Evolutionary conservation across 2,329 filamentous ascomycete species (phyloP).

Genomic region (Pleoardoris graminearum): DNA sequence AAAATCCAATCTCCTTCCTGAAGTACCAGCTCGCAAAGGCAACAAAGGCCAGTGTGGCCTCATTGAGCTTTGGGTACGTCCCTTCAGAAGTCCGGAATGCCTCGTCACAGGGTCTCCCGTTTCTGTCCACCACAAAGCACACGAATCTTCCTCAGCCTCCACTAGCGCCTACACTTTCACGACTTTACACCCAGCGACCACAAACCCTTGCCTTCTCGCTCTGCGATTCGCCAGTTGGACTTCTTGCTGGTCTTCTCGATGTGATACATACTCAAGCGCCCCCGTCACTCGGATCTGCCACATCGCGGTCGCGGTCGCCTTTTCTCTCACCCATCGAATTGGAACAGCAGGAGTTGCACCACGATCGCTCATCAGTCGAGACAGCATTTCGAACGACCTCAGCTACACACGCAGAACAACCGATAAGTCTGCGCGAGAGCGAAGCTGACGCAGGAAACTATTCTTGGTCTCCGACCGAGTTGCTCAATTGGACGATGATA

Average conservation of each 20-base stretch:
- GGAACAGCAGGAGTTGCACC: slow-evolving; percentile 26
- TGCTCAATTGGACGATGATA: slow-evolving; percentile 58
- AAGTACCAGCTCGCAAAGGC: slow-evolving; percentile 60
- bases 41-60: slow-evolving; percentile 45
- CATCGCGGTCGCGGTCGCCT: slow-evolving; percentile 29
- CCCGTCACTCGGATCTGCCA: slow-evolving; percentile 14
- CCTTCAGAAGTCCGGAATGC: slow-evolving; percentile 52
- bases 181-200: slow-evolving; percentile 36
- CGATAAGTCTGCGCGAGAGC: slow-evolving; percentile 16
- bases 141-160: background rate
- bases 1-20: slow-evolving; percentile 54
- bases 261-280: slow-evolving; percentile 31
- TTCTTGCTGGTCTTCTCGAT: slow-evolving; percentile 41
- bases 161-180: slow-evolving; percentile 20
- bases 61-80: slow-evolving; percentile 60
- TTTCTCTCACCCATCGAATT: slow-evolving; percentile 39
- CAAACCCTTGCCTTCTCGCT: slow-evolving; percentile 44
- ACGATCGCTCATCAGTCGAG: slow-evolving; percentile 12
- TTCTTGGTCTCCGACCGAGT: slow-evolving; percentile 51
- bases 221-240: slow-evolving; percentile 45
- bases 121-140: background rate
- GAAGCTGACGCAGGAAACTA: slow-evolving; percentile 18
- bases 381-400: slow-evolving; percentile 5
- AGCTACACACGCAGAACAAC: slow-evolving; percentile 4
- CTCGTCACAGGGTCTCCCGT: background rate